These are phyloP conservation scores for Zancudomyces culisetae DNA, from an alignment of 371 early-diverging fungal species.

Conservation along the genomic window DNA sequence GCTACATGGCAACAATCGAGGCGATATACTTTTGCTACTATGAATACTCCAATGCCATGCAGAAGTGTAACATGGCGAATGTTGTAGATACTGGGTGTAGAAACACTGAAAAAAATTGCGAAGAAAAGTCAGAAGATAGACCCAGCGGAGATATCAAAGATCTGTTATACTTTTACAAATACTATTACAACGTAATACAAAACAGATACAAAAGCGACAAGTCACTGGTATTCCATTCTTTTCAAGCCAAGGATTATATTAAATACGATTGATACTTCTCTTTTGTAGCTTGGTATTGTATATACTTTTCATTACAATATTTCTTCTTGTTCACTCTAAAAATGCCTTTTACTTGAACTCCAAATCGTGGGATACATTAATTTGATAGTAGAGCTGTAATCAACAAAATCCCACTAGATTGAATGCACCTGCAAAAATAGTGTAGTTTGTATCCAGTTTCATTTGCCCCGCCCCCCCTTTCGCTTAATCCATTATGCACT, in stretches of 20 bases:
- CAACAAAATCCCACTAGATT: too few relatives aligned
- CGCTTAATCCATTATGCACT: too few relatives aligned
- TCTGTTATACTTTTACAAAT: conserved; percentile 71
- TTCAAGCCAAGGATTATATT: conserved; percentile 17
- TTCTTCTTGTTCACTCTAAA: too few relatives aligned
- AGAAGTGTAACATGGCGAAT: not conserved
- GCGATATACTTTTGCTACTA: conserved; percentile 80
- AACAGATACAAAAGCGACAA: conserved; percentile 31
- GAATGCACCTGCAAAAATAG: too few relatives aligned
- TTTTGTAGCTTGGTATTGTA: too few relatives aligned
- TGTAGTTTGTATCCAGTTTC: too few relatives aligned
- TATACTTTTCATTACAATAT: too few relatives aligned
- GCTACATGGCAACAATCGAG: conserved; percentile 78
- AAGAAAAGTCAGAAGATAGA: not conserved
- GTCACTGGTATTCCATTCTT: conserved; percentile 3
- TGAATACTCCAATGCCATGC: conserved; percentile 34
- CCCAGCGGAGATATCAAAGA: conserved; percentile 66
- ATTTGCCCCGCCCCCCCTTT: too few relatives aligned
- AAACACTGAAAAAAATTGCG: not conserved
- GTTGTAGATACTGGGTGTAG: not conserved
- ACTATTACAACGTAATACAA: conserved; percentile 71
- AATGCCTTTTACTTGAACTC: too few relatives aligned
- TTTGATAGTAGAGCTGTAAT: too few relatives aligned
- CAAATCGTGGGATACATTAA: too few relatives aligned
- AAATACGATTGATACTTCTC: conserved; percentile 10